Evolutionary conservation across 2,329 filamentous ascomycete genomes (phyloP).

Genomic region (Botrytis sinoallii): DNA sequence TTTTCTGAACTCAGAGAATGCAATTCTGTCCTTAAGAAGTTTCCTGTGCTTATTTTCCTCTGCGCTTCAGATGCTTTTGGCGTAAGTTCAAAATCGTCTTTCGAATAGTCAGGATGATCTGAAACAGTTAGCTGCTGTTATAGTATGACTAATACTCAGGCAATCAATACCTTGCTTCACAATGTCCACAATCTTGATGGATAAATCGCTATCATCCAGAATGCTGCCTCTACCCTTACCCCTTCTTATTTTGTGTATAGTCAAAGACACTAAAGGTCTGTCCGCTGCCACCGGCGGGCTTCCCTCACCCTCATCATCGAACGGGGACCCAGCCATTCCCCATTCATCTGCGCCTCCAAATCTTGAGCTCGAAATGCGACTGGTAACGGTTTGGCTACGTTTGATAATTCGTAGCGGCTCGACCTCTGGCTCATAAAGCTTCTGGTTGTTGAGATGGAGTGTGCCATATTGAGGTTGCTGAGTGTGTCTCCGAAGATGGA

Average conservation of each 20-base stretch:
- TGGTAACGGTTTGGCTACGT: conserved; percentile 37
- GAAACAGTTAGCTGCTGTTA: background rate
- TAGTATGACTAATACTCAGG: too few relatives aligned
- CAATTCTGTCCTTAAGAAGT: conserved; percentile 32
- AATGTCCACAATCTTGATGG: conserved; percentile 17
- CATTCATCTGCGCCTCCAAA: conserved; percentile 20
- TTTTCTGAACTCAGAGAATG: conserved; percentile 24
- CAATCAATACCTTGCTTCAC: background rate
- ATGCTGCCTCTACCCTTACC: conserved; percentile 28
- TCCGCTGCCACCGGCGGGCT: conserved; percentile 32
- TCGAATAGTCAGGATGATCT: background rate
- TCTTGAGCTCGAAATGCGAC: conserved; percentile 29
- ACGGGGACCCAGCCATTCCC: conserved; percentile 29
- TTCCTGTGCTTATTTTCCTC: conserved; percentile 30
- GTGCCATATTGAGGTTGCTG: conserved; percentile 39
- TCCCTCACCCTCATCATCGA: conserved; percentile 28
- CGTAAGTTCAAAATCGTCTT: conserved; percentile 20
- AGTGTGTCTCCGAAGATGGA: conserved; percentile 22
- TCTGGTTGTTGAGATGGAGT: conserved; percentile 36
- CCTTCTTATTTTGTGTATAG: conserved; percentile 31
- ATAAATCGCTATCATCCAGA: conserved; percentile 25
- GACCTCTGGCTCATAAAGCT: conserved; percentile 39
- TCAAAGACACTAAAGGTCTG: conserved; percentile 35
- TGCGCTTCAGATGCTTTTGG: conserved; percentile 29
- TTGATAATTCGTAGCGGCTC: conserved; percentile 52